Conservation (phyloP, 495 filamentous ascomycete genomes). For the Xylaria bambusicola region DNA sequence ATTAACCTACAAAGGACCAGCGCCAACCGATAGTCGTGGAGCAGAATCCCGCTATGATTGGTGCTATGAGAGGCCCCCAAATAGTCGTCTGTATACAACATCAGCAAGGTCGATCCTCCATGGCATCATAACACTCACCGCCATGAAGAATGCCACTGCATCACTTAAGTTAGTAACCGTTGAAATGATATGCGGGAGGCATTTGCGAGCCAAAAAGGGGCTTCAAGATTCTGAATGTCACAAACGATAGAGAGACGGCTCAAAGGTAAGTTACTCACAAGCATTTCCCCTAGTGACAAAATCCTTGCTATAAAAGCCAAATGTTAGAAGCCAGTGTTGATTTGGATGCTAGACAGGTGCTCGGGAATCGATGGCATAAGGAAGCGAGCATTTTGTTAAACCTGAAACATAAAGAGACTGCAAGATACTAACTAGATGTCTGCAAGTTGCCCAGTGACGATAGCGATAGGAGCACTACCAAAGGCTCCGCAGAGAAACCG, state of each 20-base stretch:
- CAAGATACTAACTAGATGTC: slow-evolving; percentile 51
- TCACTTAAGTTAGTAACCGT: not conserved
- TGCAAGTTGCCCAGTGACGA: slow-evolving; percentile 73
- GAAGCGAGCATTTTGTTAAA: not conserved
- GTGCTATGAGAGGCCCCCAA: slow-evolving; percentile 66
- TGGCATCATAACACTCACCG: slow-evolving; percentile 47
- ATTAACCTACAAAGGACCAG: slow-evolving; percentile 52
- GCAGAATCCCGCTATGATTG: slow-evolving; percentile 67
- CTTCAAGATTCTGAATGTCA: not conserved
- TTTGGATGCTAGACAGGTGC: too few relatives aligned
- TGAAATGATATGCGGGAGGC: not conserved
- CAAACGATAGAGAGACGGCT: too few relatives aligned
- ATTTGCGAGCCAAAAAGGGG: not conserved
- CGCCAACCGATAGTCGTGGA: slow-evolving; percentile 62
- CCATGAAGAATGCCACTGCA: slow-evolving; percentile 66
- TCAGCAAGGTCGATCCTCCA: slow-evolving; percentile 15
- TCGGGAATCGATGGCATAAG: too few relatives aligned
- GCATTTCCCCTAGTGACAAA: slow-evolving; percentile 63
- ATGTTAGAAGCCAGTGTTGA: slow-evolving; percentile 33
- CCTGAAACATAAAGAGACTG: not conserved
- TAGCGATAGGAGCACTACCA: slow-evolving; percentile 67
- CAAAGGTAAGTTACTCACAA: too few relatives aligned
- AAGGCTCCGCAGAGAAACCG: slow-evolving; percentile 64
- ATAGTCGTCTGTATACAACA: slow-evolving; percentile 56
- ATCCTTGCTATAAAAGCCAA: slow-evolving; percentile 35